phyloP scores from a whole-genome alignment of 2,329 filamentous ascomycete species.

The Fonsecaea pedrosoi region DNA sequence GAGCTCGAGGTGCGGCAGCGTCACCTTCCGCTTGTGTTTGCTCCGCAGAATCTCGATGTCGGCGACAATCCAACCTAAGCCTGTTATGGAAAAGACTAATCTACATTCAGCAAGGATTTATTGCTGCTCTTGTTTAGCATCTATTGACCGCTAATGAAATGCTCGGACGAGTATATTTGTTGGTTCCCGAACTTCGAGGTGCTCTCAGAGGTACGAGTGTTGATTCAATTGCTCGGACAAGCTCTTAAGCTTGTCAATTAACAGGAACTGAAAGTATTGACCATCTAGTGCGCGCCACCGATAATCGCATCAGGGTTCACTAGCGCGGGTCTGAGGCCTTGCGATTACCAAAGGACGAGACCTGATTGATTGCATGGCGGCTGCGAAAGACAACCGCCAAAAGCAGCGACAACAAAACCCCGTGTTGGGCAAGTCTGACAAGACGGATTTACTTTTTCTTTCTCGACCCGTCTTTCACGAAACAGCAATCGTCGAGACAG shows the following conservation, averaged over 20 bases:
- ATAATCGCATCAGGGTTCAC: no score
- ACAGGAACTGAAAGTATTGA: no score
- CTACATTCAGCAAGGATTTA: background rate
- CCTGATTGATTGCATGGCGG: no score
- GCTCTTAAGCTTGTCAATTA: no score
- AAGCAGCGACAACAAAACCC: background rate
- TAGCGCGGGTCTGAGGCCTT: no score
- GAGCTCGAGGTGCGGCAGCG: constrained; percentile 28
- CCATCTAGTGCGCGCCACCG: no score
- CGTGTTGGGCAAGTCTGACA: background rate
- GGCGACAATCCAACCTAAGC: background rate
- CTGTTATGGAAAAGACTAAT: background rate
- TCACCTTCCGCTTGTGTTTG: constrained; percentile 7
- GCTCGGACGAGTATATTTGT: no score
- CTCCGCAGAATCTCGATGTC: constrained; percentile 5
- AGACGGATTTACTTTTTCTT: constrained; percentile 4
- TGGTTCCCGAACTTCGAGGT: no score
- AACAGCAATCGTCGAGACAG: background rate
- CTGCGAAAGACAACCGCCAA: background rate
- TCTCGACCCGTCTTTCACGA: background rate
- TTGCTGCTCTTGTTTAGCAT: background rate
- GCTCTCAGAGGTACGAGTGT: no score
- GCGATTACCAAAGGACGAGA: no score
- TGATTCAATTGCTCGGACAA: no score
- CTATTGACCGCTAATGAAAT: no score